Evolutionary conservation across 805 yeast species (phyloP).

Genomic region (Myxozyma nipponensis): DNA sequence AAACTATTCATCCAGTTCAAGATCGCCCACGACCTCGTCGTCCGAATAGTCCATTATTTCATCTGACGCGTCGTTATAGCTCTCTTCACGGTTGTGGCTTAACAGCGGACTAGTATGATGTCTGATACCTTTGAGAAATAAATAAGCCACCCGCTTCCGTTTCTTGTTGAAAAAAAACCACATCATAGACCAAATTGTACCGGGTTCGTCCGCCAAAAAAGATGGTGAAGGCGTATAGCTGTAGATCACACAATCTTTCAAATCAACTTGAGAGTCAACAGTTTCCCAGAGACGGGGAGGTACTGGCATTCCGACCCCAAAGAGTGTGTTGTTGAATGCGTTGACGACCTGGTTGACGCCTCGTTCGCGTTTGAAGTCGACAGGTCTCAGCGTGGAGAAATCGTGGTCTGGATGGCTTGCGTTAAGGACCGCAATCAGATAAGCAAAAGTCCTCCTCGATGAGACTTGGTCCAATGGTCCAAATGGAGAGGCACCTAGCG

Average conservation of each 20-base stretch:
- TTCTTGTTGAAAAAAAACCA: slow-evolving; percentile 92
- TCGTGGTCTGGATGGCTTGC: slow-evolving; percentile 96
- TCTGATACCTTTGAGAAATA: slow-evolving; percentile 61
- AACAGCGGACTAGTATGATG: slow-evolving; percentile 40
- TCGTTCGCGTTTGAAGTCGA: slow-evolving; percentile 55
- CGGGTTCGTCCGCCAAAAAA: slow-evolving; percentile 62
- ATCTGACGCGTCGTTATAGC: slow-evolving; percentile 33
- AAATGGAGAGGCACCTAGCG: slow-evolving; percentile 56
- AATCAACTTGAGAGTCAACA: slow-evolving; percentile 75
- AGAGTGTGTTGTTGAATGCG: slow-evolving; percentile 72
- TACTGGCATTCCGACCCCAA: slow-evolving; percentile 52
- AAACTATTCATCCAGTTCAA: slow-evolving; percentile 37
- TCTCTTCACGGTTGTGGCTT: slow-evolving; percentile 34
- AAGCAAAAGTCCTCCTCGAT: slow-evolving; percentile 84
- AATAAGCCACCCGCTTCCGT: slow-evolving; percentile 83
- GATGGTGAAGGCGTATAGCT: slow-evolving; percentile 47
- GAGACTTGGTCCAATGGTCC: slow-evolving; percentile 87
- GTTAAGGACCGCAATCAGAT: slow-evolving; percentile 82
- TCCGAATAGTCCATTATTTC: slow-evolving; percentile 18
- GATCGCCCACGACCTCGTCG: slow-evolving; percentile 43
- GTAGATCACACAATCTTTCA: slow-evolving; percentile 39
- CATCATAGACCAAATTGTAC: slow-evolving; percentile 68
- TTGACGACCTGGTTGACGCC: slow-evolving; percentile 45
- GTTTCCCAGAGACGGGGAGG: slow-evolving; percentile 84
- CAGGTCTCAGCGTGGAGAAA: slow-evolving; percentile 80